Base-by-base conservation (phyloP, 371 early-diverging fungal species). In the Cokeromyces recurvatus region DNA sequence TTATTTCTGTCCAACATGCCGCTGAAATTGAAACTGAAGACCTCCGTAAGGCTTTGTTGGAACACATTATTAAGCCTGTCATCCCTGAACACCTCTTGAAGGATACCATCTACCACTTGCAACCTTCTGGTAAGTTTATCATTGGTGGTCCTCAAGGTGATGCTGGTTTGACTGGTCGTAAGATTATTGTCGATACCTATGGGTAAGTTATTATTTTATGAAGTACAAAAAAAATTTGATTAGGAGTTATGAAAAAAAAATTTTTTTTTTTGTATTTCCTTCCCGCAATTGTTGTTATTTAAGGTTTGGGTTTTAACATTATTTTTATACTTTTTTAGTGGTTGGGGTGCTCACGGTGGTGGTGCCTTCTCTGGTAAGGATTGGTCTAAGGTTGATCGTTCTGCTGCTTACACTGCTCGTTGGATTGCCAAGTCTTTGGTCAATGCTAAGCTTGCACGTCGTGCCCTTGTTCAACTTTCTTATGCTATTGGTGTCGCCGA, bases 311-410 rank as follows among this genome's bases (percentile, higher is more conserved):
- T 47, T 32, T 10, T 46, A 29, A 27, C 77, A 68, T 72, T 73
- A 71, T 42, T 70, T 71, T 53, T 29, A 32, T 49, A 5, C 29
- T 29, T 29, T 11, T 29, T 29, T 48, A 97, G 98, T 68, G 99
- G 99, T 72, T 95, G 92, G 88, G 97, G 99, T 75, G 95, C 95
- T 56, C 98, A 99, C 86, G 99, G 99, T 76, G 99, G 99, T 74
- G 99, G 99, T 79, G 95, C 97, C 64, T 98, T 98, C 91, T 91
- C 92, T 62, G 99, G 99, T 57, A 99, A 99, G 88, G 99, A 99
- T 84, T 98, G 94, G 92, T 95, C 98, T 84, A 99, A 99, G 90
- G 99, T 99, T 68, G 99, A 99, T 75, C 91, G 99, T 78, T 97
- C 96, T 48, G 99, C 97, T 60, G 99, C 99, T 59, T 99, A 99